Conservation (phyloP, 2,329 filamentous ascomycete species). For the Myrmaecium sp. region DNA sequence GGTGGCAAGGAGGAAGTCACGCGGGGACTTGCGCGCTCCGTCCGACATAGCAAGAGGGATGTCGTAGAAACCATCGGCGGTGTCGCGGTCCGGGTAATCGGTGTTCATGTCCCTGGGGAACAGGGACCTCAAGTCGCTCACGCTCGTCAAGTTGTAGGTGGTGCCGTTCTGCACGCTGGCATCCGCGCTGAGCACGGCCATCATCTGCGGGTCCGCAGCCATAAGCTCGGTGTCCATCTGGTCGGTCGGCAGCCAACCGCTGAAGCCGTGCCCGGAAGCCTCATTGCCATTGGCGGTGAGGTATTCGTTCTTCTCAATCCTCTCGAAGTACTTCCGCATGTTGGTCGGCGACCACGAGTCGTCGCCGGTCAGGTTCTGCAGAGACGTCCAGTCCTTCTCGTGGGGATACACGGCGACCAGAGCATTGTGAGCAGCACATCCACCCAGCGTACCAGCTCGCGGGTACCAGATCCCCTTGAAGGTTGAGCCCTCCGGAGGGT, state of each 20-base stretch:
- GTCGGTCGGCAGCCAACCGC: conserved; percentile 39
- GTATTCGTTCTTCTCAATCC: conserved; percentile 38
- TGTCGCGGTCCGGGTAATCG: conserved; percentile 28
- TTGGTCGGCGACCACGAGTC: conserved; percentile 38
- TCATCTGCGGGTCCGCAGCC: conserved; percentile 34
- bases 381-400: conserved; percentile 41
- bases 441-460: conserved; percentile 38
- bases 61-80: conserved; percentile 34
- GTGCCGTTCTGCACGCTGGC: conserved; percentile 32
- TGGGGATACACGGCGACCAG: conserved; percentile 42
- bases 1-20: conserved; percentile 37
- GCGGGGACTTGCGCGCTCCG: conserved; percentile 33
- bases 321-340: conserved; percentile 40
- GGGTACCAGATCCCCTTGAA: conserved; percentile 41
- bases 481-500: conserved; percentile 34
- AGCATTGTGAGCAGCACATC: conserved; percentile 45
- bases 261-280: conserved; percentile 41
- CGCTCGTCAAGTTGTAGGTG: conserved; percentile 18
- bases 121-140: conserved; percentile 28
- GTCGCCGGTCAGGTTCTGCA: conserved; percentile 43
- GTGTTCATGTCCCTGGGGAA: conserved; percentile 34
- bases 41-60: conserved; percentile 38
- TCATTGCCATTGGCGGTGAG: conserved; percentile 20
- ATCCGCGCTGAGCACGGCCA: conserved; percentile 34
- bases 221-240: conserved; percentile 34